Conservation (phyloP, 2,329 filamentous ascomycete genomes). For the Thielaviopsis euricoi region DNA sequence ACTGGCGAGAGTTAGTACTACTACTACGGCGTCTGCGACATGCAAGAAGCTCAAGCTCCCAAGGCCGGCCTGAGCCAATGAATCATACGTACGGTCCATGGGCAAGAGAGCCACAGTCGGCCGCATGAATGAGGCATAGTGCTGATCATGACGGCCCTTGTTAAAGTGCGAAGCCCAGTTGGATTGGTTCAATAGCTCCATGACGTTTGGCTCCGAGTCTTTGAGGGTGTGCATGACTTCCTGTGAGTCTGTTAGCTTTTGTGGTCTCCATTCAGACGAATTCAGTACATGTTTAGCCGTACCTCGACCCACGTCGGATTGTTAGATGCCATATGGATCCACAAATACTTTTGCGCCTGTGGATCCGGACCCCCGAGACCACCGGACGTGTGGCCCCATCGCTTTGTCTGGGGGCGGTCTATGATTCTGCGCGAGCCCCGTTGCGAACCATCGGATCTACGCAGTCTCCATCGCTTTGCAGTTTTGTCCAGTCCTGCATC, state of each 20-base stretch:
- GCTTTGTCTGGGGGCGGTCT: neutral
- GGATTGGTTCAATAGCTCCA: constrained; percentile 27
- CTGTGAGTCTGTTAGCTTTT: constrained; percentile 14
- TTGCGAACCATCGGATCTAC: no score
- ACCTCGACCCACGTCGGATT: constrained; percentile 43
- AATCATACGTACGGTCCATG: constrained; percentile 2
- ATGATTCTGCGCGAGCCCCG: neutral
- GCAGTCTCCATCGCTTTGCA: neutral
- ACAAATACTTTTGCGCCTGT: constrained; percentile 2
- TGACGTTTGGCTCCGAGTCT: constrained; percentile 22
- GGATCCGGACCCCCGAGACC: constrained; percentile 3
- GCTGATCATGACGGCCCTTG: constrained; percentile 30
- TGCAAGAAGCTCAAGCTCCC: no score
- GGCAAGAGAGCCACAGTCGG: constrained; percentile 18
- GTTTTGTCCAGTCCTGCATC: neutral
- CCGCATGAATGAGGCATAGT: constrained; percentile 32
- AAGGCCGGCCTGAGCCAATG: no score
- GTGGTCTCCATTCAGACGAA: constrained; percentile 10
- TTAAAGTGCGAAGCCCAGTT: constrained; percentile 33
- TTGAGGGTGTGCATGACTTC: constrained; percentile 30
- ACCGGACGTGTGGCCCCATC: neutral
- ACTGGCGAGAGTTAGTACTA: neutral
- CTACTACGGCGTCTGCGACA: no score
- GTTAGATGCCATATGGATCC: constrained; percentile 40
- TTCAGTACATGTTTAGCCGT: constrained; percentile 12